Base-by-base conservation (phyloP, 371 early-diverging fungal species). In the Mucor lusitanicus region DNA sequence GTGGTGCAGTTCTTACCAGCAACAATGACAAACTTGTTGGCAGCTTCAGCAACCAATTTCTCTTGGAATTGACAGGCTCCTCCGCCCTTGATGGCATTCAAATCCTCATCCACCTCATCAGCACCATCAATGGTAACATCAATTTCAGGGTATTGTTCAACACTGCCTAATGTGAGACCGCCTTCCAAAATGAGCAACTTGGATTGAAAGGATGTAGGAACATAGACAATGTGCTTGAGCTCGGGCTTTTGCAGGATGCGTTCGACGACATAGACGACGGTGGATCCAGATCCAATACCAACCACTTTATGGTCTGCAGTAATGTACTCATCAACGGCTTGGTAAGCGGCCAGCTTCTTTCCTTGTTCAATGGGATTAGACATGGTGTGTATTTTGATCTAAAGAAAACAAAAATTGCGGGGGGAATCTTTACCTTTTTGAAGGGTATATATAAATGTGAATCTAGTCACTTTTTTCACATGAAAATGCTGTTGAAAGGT, bases 51-150 rank as follows among this genome's bases (percentile, higher is more conserved):
- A 27, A 97, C 95, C 17, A 96, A 83, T 79, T 94, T 96, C 71
- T 97, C 97, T 70, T 94, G 95, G 70, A 96, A 82, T 56, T 94
- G 96, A 66, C 96, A 95, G 19, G 86, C 97, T 54, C 97, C 97
- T 19, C 97, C 97, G 17, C 97, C 97, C 80, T 97, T 97, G 76
- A 97, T 97, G 30, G 88, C 91, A 74, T 95, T 94, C 61, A 94
- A 75, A 39, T 88, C 72, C 12, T 77, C 61, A 63, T 94, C 92
- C n/a, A 91, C 92, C 80, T 97, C 97, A 77, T 97, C 97, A 4
- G 96, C 97, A 15, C 97, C 96, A 65, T 97, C 97, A 65, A 97
- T 94, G 25, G 95, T 91, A n/a, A 97, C 89, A 71, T 97, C 96
- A 59, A 97, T 87, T 15, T 77, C 75, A 1, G 48, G 63, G 37